Percentiles rank a stretch among this genome's conserved stretches.
Conservation (phyloP, 2,329 filamentous ascomycete species). For the Escovopsis sp. region DNA sequence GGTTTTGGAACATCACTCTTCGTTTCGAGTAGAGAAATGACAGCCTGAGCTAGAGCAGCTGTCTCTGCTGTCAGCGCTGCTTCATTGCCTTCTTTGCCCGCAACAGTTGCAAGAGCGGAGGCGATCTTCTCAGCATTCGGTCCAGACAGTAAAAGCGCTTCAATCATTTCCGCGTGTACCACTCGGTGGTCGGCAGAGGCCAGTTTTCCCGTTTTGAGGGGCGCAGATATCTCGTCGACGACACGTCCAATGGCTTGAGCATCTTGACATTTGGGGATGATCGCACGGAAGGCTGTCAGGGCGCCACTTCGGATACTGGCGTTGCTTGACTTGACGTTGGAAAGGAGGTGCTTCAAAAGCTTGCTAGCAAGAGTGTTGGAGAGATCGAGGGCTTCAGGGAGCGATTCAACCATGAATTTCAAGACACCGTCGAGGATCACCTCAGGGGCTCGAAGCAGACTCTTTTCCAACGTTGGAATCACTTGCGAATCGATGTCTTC, state of each 20-base stretch:
- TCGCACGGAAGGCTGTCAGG: slow-evolving; percentile 54
- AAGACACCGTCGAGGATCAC: slow-evolving; percentile 72
- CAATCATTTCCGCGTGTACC: slow-evolving; percentile 69
- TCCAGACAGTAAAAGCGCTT: slow-evolving; percentile 44
- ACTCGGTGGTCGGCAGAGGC: slow-evolving; percentile 73
- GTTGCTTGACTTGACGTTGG: slow-evolving; percentile 86
- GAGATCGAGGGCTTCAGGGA: slow-evolving; percentile 60
- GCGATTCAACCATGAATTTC: slow-evolving; percentile 52
- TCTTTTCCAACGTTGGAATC: slow-evolving; percentile 74
- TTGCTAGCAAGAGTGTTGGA: slow-evolving; percentile 57
- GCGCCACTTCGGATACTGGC: slow-evolving; percentile 60
- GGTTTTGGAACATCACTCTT: slow-evolving; percentile 48
- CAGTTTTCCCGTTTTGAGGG: slow-evolving; percentile 72
- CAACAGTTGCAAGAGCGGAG: slow-evolving; percentile 49
- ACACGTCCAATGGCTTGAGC: slow-evolving; percentile 47
- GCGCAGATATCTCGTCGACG: slow-evolving; percentile 61
- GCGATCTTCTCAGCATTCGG: slow-evolving; percentile 52
- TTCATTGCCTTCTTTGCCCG: slow-evolving; percentile 81
- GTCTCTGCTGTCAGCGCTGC: slow-evolving; percentile 64
- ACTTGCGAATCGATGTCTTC: slow-evolving; percentile 66
- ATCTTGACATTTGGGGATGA: slow-evolving; percentile 49
- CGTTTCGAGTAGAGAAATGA: slow-evolving; percentile 46
- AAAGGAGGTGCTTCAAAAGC: slow-evolving; percentile 74
- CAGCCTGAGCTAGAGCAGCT: slow-evolving; percentile 51
- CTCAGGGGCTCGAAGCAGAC: slow-evolving; percentile 77